These are phyloP conservation scores for Claviceps cyperi DNA, from an alignment of 2,329 filamentous ascomycete genomes.

Conservation along the genomic window DNA sequence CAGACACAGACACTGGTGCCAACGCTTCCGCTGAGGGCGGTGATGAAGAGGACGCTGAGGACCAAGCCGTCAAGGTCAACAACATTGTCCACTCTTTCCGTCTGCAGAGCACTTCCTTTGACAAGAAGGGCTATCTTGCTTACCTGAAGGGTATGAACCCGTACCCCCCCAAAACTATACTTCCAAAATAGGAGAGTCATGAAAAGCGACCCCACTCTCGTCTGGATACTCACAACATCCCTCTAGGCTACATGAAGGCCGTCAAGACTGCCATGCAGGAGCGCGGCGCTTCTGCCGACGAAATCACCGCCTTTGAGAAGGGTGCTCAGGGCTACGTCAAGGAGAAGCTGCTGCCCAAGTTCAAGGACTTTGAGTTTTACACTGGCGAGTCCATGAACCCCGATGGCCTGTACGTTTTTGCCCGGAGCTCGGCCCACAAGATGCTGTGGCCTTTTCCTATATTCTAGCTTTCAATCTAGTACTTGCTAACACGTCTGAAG, in stretches of 20 bases:
- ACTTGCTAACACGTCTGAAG: slow-evolving; percentile 24
- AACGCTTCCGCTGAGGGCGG: slow-evolving; percentile 94
- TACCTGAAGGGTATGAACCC: slow-evolving; percentile 84
- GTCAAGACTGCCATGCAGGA: slow-evolving; percentile 58
- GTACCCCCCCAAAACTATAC: neutral
- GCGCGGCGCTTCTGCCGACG: slow-evolving; percentile 45
- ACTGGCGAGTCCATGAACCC: slow-evolving; percentile 86
- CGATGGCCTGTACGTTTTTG: slow-evolving; percentile 67
- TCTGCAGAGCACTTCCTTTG: slow-evolving; percentile 60
- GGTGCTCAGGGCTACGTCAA: slow-evolving; percentile 64
- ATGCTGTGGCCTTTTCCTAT: too few relatives aligned
- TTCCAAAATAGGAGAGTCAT: too few relatives aligned
- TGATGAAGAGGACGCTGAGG: slow-evolving; percentile 65
- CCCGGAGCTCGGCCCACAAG: too few relatives aligned
- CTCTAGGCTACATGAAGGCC: slow-evolving; percentile 75
- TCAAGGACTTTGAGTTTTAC: slow-evolving; percentile 94
- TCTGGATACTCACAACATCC: neutral
- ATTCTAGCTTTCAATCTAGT: too few relatives aligned
- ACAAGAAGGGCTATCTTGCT: slow-evolving; percentile 73
- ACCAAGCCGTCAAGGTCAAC: slow-evolving; percentile 61
- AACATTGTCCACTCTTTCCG: slow-evolving; percentile 91
- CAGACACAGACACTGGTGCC: slow-evolving; percentile 64
- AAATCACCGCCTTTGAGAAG: slow-evolving; percentile 66
- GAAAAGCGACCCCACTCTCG: too few relatives aligned
- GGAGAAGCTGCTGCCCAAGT: slow-evolving; percentile 66